Percentiles rank a stretch among this genome's conserved stretches.
Conservation (phyloP, 2,329 filamentous ascomycete species). For the Lachnellula subtilissima region DNA sequence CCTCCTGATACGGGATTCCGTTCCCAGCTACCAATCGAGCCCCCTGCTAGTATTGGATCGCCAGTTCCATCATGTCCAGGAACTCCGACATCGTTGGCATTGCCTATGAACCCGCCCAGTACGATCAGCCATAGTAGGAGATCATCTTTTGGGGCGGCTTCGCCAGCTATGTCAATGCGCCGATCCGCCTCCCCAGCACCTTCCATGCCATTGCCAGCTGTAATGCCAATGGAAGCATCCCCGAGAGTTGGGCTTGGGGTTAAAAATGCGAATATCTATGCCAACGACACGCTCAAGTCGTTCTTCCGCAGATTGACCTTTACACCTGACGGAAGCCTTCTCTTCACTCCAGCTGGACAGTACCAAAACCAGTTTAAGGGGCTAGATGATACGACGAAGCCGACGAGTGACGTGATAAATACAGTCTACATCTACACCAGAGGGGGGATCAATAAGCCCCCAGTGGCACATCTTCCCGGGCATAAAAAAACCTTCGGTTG, state of each 20-base stretch:
- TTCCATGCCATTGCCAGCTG: constrained; percentile 87
- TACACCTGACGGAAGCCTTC: constrained; percentile 86
- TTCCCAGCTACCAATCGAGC: constrained; percentile 55
- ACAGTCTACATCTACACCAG: constrained; percentile 98
- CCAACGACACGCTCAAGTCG: constrained; percentile 93
- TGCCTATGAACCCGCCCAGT: constrained; percentile 93
- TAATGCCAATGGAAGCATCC: constrained; percentile 88
- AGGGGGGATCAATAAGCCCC: constrained; percentile 93
- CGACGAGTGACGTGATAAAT: constrained; percentile 82
- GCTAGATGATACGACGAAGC: constrained; percentile 63
- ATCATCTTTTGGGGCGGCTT: constrained; percentile 82
- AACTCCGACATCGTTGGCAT: constrained; percentile 80
- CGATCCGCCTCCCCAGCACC: constrained; percentile 91
- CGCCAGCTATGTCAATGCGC: constrained; percentile 57
- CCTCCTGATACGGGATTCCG: constrained; percentile 74
- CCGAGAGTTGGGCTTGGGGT: constrained; percentile 66
- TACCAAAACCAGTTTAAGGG: constrained; percentile 72
- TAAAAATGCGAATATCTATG: constrained; percentile 86
- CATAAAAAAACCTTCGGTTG: constrained; percentile 97
- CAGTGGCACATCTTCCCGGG: constrained; percentile 88
- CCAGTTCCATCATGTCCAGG: constrained; percentile 88
- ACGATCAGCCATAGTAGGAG: constrained; percentile 85
- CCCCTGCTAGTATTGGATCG: constrained; percentile 61
- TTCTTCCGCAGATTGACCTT: constrained; percentile 95
- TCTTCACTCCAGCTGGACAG: constrained; percentile 92